Evolutionary conservation across 352 stramenopile genomes (phyloP), one percentile per base, ranked within the genome.

Genomic region (Phytophthora melonis): DNA sequence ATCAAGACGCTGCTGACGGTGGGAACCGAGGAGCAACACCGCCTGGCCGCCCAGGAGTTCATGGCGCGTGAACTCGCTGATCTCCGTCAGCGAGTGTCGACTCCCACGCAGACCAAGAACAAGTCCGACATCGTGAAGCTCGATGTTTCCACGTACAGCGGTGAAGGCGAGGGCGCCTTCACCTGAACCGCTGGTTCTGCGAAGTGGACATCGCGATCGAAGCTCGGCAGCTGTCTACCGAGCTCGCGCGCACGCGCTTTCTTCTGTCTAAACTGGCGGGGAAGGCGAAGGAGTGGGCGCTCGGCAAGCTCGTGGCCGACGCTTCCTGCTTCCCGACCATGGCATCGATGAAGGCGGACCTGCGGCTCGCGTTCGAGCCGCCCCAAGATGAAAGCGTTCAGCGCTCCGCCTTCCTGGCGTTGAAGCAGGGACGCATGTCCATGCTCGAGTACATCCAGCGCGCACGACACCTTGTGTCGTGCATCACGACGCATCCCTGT

Each of bases 111-210:
- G 1, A 23, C 23, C 32, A 67, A 55, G 55, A 63, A 66, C 61
- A 68, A 70, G 56, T 68, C 34, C 23, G 43, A 74, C 64, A 64
- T 72, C 36, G 58, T 72, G 1, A 77, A 78, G 27, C 59, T 80
- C 64, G 64, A 78, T 57, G 63, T 80, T 21, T 75, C 69, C 16
- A 63, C n/a, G 16, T 80, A 80, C 65, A 72, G 54, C 9, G 53
- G 69, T 10, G 67, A 67, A 66, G 56, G 55, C 5, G 27, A 9
- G 16, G 6, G 13, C 62, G 21, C 67, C 61, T 72, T 30, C 27
- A 58, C 9, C 27, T 79, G 2, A 70, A 79, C 10, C 45, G 64
- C 4, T 80, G 54, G 68, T 64, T 80, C 18, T 73, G 59, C 21
- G 63, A 71, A 18, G 53, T 76, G 25, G 60, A 74, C 43, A 80